Evolutionary conservation across 495 filamentous ascomycete genomes (phyloP).

Genomic region (Neurospora sp.): DNA sequence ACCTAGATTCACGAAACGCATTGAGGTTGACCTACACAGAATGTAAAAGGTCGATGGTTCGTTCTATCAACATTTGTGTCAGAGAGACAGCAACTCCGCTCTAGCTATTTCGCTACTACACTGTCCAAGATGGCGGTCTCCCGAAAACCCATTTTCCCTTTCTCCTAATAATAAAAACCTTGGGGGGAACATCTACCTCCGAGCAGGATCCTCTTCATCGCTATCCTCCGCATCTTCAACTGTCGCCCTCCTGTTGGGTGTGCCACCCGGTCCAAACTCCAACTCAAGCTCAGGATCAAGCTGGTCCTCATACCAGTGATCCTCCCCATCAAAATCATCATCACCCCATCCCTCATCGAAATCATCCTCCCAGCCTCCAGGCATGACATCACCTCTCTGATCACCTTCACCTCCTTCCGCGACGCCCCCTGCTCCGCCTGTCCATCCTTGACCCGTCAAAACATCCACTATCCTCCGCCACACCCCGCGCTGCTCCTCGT

Average conservation of each 20-base stretch:
- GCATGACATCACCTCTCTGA: constrained; percentile 7
- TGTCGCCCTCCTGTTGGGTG: background rate
- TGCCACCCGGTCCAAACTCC: background rate
- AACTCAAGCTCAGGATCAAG: background rate
- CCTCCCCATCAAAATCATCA: constrained; percentile 15
- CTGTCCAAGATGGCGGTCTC: background rate
- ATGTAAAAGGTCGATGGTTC: background rate
- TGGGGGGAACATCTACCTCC: background rate
- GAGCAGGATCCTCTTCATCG: constrained; percentile 1
- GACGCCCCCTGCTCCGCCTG: constrained; percentile 3
- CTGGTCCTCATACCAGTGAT: constrained; percentile 6
- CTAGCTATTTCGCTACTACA: background rate
- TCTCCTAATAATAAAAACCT: background rate
- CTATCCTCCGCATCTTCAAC: constrained; percentile 5
- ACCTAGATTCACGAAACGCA: background rate
- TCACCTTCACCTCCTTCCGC: constrained; percentile 7
- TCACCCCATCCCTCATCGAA: background rate
- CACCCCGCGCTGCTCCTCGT: background rate
- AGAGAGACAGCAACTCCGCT: background rate
- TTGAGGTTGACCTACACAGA: background rate
- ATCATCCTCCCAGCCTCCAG: constrained; percentile 1
- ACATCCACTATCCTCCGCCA: background rate
- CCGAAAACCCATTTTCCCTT: background rate
- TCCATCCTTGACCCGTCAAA: background rate
- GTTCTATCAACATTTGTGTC: background rate